These are phyloP conservation scores for Lumnitzera racemosa DNA, from an alignment of 345 rosid species.

Conservation along the genomic window DNA sequence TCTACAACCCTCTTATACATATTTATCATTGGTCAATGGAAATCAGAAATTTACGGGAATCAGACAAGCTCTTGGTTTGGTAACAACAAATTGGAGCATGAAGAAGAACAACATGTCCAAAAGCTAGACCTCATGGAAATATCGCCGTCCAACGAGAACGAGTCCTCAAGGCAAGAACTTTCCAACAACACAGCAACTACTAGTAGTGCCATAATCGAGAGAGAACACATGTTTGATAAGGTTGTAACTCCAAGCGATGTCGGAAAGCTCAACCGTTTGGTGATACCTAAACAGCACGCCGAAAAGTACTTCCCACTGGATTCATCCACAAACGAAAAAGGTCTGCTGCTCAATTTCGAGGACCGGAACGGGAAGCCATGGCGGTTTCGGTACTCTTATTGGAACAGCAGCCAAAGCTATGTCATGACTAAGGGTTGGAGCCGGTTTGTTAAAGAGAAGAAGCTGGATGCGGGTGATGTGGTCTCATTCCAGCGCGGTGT, in stretches of 20 bases:
- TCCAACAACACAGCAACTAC: constrained; percentile 4
- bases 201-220: constrained; percentile 19
- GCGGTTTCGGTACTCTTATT: constrained; percentile 90
- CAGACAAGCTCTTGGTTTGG: too few relatives aligned
- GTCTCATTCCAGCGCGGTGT: constrained; percentile 80
- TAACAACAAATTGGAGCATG: too few relatives aligned
- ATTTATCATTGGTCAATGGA: too few relatives aligned
- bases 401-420: constrained; percentile 97
- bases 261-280: constrained; percentile 55
- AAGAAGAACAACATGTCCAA: too few relatives aligned
- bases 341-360: constrained; percentile 77
- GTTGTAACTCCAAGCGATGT: constrained; percentile 64
- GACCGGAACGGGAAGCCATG: constrained; percentile 68
- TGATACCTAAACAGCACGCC: constrained; percentile 61
- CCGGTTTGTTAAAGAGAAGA: constrained; percentile 91
- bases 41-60: too few relatives aligned
- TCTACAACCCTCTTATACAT: too few relatives aligned
- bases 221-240: constrained; percentile 55
- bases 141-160: too few relatives aligned
- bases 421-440: constrained; percentile 99
- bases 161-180: too few relatives aligned
- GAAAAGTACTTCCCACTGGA: constrained; percentile 85
- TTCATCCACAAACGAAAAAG: constrained; percentile 65
- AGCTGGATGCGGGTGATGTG: constrained; percentile 83
- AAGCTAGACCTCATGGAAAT: too few relatives aligned